Evolutionary conservation across 345 rosid genomes (phyloP).

Genomic region (Linum usitatissimum): DNA sequence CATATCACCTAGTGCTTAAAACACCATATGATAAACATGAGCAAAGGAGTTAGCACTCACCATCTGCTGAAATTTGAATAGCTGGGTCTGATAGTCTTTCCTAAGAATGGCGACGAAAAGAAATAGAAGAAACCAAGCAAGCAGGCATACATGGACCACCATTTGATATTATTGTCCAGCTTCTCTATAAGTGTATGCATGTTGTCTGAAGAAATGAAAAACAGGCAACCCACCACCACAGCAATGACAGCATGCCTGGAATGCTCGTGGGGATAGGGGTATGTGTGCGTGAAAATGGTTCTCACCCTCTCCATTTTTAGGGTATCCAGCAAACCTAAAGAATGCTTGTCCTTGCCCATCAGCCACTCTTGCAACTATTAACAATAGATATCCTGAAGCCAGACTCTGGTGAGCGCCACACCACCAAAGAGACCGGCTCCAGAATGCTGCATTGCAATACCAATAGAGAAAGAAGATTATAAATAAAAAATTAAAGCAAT

Average conservation of each 20-base stretch:
- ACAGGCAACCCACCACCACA: conserved; percentile 80
- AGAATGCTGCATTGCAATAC: not conserved
- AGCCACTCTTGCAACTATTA: not conserved
- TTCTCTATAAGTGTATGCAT: conserved; percentile 91
- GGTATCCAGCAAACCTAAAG: conserved; percentile 41
- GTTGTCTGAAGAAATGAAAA: conserved; percentile 93
- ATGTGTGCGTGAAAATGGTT: conserved; percentile 68
- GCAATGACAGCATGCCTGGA: conserved; percentile 96
- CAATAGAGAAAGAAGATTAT: not conserved
- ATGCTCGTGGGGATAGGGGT: conserved; percentile 98
- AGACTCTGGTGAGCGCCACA: not conserved
- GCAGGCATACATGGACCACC: conserved; percentile 99
- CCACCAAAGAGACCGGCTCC: not conserved
- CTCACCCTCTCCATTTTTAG: conserved; percentile 84
- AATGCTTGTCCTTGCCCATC: conserved; percentile 51
- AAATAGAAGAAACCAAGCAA: conserved; percentile 96
- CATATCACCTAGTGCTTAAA: not conserved
- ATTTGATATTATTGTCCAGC: conserved; percentile 73
- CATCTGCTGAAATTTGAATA: conserved; percentile 95
- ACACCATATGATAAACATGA: not conserved
- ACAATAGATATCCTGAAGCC: not conserved
- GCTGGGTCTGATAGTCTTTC: conserved; percentile 92
- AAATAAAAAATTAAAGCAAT: too few species aligned
- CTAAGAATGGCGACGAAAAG: conserved; percentile 93
- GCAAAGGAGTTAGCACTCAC: conserved; percentile 31